These are phyloP conservation scores for Podila clonocystis DNA, from an alignment of 192 early-diverging fungal species.

Conservation along the genomic window DNA sequence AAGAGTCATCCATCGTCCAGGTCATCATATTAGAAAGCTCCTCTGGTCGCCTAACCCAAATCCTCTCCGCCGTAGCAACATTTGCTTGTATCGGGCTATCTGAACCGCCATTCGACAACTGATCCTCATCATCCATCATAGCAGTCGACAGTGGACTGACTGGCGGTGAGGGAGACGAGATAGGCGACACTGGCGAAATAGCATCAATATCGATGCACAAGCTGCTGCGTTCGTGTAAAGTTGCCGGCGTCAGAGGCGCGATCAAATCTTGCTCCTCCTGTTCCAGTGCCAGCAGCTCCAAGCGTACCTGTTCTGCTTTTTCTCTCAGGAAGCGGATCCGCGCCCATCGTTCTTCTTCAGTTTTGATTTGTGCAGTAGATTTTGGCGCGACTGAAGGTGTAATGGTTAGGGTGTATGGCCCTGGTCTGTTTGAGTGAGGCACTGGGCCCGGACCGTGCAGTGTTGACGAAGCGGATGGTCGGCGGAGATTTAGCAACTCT, in stretches of 20 bases:
- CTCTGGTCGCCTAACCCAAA: too few relatives aligned
- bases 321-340: slow-evolving; percentile 16
- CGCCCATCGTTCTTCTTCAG: slow-evolving; percentile 4
- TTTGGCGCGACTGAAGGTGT: background rate
- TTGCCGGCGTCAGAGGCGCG: background rate
- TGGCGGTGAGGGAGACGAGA: slow-evolving; percentile 19
- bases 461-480: background rate
- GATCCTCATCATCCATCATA: background rate
- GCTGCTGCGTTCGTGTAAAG: background rate
- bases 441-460: background rate
- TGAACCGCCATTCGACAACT: background rate
- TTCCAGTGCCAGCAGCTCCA: slow-evolving; percentile 30
- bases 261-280: slow-evolving; percentile 21
- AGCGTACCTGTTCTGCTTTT: slow-evolving; percentile 23
- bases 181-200: slow-evolving; percentile 1
- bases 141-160: slow-evolving; percentile 20
- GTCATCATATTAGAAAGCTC: too few relatives aligned
- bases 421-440: background rate
- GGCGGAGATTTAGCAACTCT: background rate
- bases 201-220: background rate
- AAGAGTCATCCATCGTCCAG: too few relatives aligned
- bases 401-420: background rate
- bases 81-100: background rate
- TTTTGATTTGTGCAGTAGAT: background rate
- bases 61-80: background rate